Evolutionary conservation across 2,329 filamentous ascomycete species (phyloP).

Genomic region (Aspergillus versicolor): DNA sequence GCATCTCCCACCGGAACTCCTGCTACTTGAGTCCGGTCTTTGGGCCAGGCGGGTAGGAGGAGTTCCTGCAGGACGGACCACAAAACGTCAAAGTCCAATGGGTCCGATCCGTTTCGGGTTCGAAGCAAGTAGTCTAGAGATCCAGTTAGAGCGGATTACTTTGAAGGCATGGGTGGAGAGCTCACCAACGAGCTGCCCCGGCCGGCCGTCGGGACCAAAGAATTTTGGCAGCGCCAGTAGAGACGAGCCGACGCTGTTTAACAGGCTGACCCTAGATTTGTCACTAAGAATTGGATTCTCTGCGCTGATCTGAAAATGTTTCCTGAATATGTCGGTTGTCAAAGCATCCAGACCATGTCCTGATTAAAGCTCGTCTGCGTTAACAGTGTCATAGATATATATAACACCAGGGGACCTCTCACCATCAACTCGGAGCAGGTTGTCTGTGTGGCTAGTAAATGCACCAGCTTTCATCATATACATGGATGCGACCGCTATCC

Average conservation of each 20-base stretch:
- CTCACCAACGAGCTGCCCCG: no score
- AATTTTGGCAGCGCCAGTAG: conserved; percentile 24
- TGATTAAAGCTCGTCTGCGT: no score
- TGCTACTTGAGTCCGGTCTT: conserved; percentile 42
- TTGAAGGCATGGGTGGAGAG: no score
- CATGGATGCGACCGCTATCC: conserved; percentile 52
- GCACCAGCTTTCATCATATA: conserved; percentile 46
- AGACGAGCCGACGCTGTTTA: conserved; percentile 42
- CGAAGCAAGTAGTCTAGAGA: conserved; percentile 40
- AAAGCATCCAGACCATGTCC: conserved; percentile 24
- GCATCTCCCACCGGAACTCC: conserved; percentile 51
- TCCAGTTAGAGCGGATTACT: no score
- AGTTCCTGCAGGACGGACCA: conserved; percentile 47
- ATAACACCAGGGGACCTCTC: no score
- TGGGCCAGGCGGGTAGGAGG: conserved; percentile 52
- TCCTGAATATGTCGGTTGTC: conserved; percentile 32
- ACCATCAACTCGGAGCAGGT: no score
- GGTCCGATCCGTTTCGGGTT: conserved; percentile 23
- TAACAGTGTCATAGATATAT: neutral
- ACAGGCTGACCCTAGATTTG: conserved; percentile 45
- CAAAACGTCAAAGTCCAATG: conserved; percentile 41
- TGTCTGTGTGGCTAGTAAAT: conserved; percentile 1
- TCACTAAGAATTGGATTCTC: conserved; percentile 50
- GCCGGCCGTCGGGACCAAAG: no score
- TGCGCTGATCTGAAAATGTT: conserved; percentile 46